These are phyloP conservation scores for Dothideomycetidae sp. DNA, from an alignment of 2,329 filamentous ascomycete genomes.

Conservation along the genomic window DNA sequence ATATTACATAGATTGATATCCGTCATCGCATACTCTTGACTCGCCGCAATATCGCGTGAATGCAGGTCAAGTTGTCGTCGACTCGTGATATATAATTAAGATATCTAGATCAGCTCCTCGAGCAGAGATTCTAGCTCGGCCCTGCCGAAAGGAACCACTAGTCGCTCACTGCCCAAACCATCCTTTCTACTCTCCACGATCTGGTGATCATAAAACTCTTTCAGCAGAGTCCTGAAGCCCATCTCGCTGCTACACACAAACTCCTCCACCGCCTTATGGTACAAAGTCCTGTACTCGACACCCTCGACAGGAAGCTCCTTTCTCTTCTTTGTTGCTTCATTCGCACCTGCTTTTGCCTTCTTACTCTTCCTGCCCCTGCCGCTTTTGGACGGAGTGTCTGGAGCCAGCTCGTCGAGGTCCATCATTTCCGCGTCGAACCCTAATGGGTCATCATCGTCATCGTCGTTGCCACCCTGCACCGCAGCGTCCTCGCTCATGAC, in stretches of 20 bases:
- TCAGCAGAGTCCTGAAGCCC: slow-evolving; percentile 82
- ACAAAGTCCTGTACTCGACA: slow-evolving; percentile 80
- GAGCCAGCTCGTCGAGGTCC: slow-evolving; percentile 13
- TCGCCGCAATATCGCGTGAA: no score
- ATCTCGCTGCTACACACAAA: slow-evolving; percentile 96
- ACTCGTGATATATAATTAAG: no score
- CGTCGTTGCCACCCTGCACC: slow-evolving; percentile 10
- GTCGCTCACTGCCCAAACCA: slow-evolving; percentile 64
- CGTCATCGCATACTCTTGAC: no score
- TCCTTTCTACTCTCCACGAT: slow-evolving; percentile 90
- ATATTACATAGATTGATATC: no score
- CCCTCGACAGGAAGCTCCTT: slow-evolving; percentile 34
- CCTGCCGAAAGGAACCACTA: slow-evolving; percentile 71
- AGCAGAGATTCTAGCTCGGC: slow-evolving; percentile 82
- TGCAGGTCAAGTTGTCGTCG: no score
- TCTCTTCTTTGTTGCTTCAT: slow-evolving; percentile 10
- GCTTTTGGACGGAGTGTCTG: slow-evolving; percentile 17
- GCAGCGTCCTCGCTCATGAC: slow-evolving; percentile 20
- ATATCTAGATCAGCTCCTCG: slow-evolving; percentile 53
- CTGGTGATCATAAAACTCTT: slow-evolving; percentile 97
- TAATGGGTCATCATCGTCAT: slow-evolving; percentile 2
- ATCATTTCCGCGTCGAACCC: slow-evolving; percentile 11
- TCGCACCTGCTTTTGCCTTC: slow-evolving; percentile 11
- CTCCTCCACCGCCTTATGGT: slow-evolving; percentile 90
- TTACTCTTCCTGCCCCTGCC: slow-evolving; percentile 16